Base-by-base conservation (phyloP, 2,329 filamentous ascomycete genomes). In the Hyphodiscus sp. region DNA sequence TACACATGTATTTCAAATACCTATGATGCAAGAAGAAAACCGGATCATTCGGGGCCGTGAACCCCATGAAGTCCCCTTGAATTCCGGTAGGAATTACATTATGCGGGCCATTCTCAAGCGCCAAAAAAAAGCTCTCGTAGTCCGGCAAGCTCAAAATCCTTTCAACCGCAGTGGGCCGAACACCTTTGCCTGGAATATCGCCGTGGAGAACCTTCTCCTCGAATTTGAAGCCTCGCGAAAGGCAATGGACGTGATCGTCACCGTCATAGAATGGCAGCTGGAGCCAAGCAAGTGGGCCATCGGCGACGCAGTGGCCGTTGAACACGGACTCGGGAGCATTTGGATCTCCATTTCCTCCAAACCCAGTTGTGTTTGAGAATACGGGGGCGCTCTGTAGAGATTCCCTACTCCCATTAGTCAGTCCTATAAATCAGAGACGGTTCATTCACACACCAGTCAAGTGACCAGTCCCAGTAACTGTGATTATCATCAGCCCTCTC, bases 381-480 rank as follows among this genome's bases (percentile, higher is more conserved):
- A 52, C 30, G 9, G 49, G 43, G 13, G 54, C 45, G 11, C 29
- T 43, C 9, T 51, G 18, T 2, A 51, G 38, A 53, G 63, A 56
- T 13, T 57, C 52, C 23, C 23, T 26, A 26, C 23, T 8, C 23
- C 23, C 23, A 8, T 26, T 8, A 26, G 23, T 26, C 23, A 26
- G 8, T 26, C 23, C 23, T 4, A 26, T 26, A 4, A 3, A 8
- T 8, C 8, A 4, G 23, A 8, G 3, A 8, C 3, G 23, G 8
- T 3, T 26, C 3, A 26, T 26, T 26, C 23, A 26, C 23, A 26
- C 8, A 26, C 47, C 58, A 62, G 47, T 71, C 69, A 1, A 65
- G 59, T 3, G 61, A 63, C 70, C 70, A 71, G 51, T 72, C 65
- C 69, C 68, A 71, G 58, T 70, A 69, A 15, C 53, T 55, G 13